phyloP scores from a whole-genome alignment of 2,329 filamentous ascomycete genomes.

The Talaromyces sp. region DNA sequence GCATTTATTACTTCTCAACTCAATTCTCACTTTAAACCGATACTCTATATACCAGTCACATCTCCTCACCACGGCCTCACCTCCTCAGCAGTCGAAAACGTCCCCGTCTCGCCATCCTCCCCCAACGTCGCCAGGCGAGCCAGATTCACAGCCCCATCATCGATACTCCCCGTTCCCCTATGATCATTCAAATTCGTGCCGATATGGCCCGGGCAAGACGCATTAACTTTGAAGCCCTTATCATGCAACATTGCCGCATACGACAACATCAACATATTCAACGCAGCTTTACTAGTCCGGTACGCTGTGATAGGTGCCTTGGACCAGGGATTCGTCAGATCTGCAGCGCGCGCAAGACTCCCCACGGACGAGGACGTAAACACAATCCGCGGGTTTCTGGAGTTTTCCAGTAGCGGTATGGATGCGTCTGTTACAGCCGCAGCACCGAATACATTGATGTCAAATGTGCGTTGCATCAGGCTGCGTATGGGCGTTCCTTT shows the following conservation, averaged over 20 bases:
- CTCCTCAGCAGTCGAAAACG: conserved; percentile 16
- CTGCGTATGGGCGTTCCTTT: conserved; percentile 8
- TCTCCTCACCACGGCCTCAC: conserved; percentile 14
- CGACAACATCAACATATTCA: conserved; percentile 41
- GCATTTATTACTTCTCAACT: no score
- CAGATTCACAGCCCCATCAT: conserved; percentile 15
- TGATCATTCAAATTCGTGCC: conserved; percentile 14
- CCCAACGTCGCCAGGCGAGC: conserved; percentile 15
- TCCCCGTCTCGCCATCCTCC: conserved; percentile 15
- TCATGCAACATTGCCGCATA: conserved; percentile 34
- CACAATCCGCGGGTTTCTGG: conserved; percentile 18
- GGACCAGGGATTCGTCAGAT: conserved; percentile 13
- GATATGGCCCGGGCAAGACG: conserved; percentile 18
- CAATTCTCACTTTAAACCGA: no score
- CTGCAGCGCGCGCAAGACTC: conserved; percentile 14
- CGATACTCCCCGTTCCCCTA: neutral
- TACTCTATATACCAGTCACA: neutral
- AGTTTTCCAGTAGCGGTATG: conserved; percentile 19
- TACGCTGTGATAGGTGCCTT: conserved; percentile 24
- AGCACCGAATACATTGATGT: conserved; percentile 26
- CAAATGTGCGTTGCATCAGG: conserved; percentile 14
- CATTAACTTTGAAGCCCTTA: conserved; percentile 24
- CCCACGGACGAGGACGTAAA: conserved; percentile 22
- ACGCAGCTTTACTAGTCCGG: conserved; percentile 38
- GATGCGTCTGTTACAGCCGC: conserved; percentile 22